A percentile compares a stretch with the other conserved stretches of the same genome.
phyloP scores from a whole-genome alignment of 495 filamentous ascomycete species.

The Pyronema domesticum region DNA sequence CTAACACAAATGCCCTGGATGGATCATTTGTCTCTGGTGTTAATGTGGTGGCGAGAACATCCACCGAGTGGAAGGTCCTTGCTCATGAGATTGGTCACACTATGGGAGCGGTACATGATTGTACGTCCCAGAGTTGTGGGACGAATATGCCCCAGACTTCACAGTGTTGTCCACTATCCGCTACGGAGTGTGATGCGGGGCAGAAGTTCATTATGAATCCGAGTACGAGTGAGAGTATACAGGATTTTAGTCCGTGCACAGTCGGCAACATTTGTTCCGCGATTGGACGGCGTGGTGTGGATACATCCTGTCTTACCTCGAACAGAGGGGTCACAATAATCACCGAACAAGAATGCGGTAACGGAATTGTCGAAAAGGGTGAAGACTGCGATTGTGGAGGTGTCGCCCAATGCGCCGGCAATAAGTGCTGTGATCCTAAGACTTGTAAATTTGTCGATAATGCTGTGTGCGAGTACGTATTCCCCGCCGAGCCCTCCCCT shows the following conservation, averaged over 20 bases:
- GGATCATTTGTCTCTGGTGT: slow-evolving; percentile 42
- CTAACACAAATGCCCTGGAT: slow-evolving; percentile 23
- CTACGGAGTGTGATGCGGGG: slow-evolving; percentile 52
- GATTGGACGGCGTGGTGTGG: slow-evolving; percentile 60
- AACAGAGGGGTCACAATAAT: slow-evolving; percentile 79
- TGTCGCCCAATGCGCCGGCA: slow-evolving; percentile 43
- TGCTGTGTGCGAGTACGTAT: slow-evolving; percentile 48
- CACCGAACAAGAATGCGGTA: slow-evolving; percentile 73
- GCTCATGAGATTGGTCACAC: slow-evolving; percentile 93
- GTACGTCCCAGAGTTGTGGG: slow-evolving; percentile 46
- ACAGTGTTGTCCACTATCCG: slow-evolving; percentile 69
- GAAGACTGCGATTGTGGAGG: slow-evolving; percentile 97
- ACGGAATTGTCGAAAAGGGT: slow-evolving; percentile 85
- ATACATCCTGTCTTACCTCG: slow-evolving; percentile 54
- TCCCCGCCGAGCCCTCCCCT: slow-evolving; percentile 20
- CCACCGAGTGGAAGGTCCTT: slow-evolving; percentile 87
- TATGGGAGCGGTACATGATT: slow-evolving; percentile 93
- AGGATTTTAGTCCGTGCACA: slow-evolving; percentile 66
- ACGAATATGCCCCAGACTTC: slow-evolving; percentile 45
- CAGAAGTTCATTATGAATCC: slow-evolving; percentile 90
- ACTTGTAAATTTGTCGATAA: slow-evolving; percentile 72
- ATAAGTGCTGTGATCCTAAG: slow-evolving; percentile 65
- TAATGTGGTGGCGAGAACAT: slow-evolving; percentile 75
- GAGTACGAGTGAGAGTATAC: slow-evolving; percentile 53
- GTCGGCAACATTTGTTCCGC: slow-evolving; percentile 94